Conservation (phyloP, 2,329 filamentous ascomycete genomes). For the Fusarium xyrophilum region DNA sequence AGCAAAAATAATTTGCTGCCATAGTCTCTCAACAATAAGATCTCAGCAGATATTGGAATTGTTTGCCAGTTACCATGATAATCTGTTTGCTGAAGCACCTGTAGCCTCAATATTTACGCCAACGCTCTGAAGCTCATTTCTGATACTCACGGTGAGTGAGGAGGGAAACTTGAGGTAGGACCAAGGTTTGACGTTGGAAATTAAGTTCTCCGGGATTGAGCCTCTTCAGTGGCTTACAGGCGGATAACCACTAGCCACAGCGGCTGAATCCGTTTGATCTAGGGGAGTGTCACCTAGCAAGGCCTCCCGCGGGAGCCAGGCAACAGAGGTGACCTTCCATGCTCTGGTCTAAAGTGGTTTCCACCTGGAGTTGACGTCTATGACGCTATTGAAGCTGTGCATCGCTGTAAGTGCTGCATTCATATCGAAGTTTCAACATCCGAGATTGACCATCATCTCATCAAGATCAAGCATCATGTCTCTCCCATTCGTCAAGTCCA, state of each 20-base stretch:
- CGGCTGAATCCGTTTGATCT: conserved; percentile 28
- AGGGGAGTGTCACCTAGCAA: conserved; percentile 11
- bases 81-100: not conserved
- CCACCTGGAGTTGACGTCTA: conserved; percentile 18
- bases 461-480: conserved; percentile 59
- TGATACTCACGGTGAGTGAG: conserved; percentile 13
- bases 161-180: not conserved
- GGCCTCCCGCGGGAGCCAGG: conserved; percentile 6
- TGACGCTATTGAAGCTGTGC: conserved; percentile 22
- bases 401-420: not conserved
- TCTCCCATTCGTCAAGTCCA: conserved; percentile 72
- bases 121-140: not conserved
- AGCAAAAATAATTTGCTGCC: conserved; percentile 16
- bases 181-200: conserved; percentile 18
- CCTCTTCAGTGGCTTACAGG: conserved; percentile 26
- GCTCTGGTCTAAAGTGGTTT: not conserved
- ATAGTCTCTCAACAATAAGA: conserved; percentile 5
- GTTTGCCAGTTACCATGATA: not conserved
- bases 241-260: conserved; percentile 37
- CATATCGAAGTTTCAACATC: not conserved
- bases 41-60: not conserved
- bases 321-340: conserved; percentile 15
- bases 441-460: not conserved
- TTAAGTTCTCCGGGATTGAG: conserved; percentile 3
- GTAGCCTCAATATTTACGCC: not conserved